These are phyloP conservation scores for Coemansia sp. DNA, from an alignment of 192 early-diverging fungal genomes.

Conservation along the genomic window DNA sequence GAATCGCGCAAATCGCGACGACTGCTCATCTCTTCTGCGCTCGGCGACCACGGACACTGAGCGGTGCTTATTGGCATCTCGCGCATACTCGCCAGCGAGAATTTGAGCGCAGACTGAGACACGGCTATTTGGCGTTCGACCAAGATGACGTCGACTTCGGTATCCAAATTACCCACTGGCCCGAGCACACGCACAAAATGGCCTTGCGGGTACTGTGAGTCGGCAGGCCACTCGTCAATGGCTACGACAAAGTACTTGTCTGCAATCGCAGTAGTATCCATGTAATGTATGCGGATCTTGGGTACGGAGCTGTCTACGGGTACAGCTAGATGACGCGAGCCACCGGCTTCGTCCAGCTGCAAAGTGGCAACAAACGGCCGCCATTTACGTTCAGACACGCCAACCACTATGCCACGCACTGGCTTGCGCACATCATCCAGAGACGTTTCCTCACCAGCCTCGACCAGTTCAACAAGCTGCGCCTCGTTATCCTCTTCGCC, in stretches of 20 bases:
- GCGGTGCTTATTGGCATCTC: conserved; percentile 68
- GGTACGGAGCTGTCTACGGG: conserved; percentile 70
- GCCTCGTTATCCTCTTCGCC: conserved; percentile 10
- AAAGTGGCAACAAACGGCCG: conserved; percentile 77
- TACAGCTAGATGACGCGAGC: conserved; percentile 66
- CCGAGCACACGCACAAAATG: conserved; percentile 76
- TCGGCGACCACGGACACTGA: conserved; percentile 60
- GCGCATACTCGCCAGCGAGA: conserved; percentile 63
- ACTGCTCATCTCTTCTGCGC: conserved; percentile 26
- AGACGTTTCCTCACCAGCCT: conserved; percentile 30
- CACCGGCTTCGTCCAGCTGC: conserved; percentile 59
- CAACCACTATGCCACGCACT: conserved; percentile 59
- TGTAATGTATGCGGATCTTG: conserved; percentile 75
- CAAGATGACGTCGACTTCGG: conserved; percentile 76
- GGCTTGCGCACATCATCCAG: conserved; percentile 10
- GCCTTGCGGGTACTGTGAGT: conserved; percentile 76
- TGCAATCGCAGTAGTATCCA: conserved; percentile 59
- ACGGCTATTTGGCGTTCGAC: conserved; percentile 78
- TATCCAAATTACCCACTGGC: conserved; percentile 65
- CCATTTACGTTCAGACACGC: conserved; percentile 69
- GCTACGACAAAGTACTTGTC: conserved; percentile 72
- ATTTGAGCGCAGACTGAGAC: conserved; percentile 71
- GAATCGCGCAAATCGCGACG: conserved; percentile 47
- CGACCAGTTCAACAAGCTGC: conserved; percentile 25
- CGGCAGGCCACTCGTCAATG: conserved; percentile 71